phyloP scores from a whole-genome alignment of 2,329 filamentous ascomycete species.

The Phialocephala subalpina region DNA sequence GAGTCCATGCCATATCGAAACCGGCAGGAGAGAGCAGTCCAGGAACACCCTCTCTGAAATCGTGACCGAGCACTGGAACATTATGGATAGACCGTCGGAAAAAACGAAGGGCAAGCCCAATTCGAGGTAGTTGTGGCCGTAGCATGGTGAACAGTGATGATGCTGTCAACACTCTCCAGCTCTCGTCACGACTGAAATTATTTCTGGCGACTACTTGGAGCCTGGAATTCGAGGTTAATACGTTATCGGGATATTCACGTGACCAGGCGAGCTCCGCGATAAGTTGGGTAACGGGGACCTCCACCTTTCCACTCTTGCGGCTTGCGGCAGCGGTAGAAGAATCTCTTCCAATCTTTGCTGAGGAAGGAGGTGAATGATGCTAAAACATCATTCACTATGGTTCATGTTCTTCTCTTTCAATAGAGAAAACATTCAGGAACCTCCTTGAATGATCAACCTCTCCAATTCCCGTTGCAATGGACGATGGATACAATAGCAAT shows the following conservation, averaged over 20 bases:
- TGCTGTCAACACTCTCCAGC: not conserved
- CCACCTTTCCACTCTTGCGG: slow-evolving; percentile 21
- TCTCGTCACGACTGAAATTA: not conserved
- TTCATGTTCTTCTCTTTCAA: slow-evolving; percentile 30
- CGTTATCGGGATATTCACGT: slow-evolving; percentile 12
- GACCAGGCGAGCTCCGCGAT: slow-evolving; percentile 31
- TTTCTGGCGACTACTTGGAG: slow-evolving; percentile 16
- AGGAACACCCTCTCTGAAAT: slow-evolving; percentile 63
- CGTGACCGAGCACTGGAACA: slow-evolving; percentile 55
- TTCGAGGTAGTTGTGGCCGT: slow-evolving; percentile 42
- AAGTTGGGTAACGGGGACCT: slow-evolving; percentile 3
- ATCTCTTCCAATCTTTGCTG: slow-evolving; percentile 13
- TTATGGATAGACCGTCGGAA: slow-evolving; percentile 54
- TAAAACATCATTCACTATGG: slow-evolving; percentile 15
- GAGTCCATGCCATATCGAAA: slow-evolving; percentile 80
- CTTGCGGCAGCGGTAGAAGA: slow-evolving; percentile 15
- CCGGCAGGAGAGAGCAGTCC: slow-evolving; percentile 74
- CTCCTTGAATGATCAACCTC: slow-evolving; percentile 24
- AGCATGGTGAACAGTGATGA: slow-evolving; percentile 40
- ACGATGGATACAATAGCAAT: slow-evolving; percentile 59
- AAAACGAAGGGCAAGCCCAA: slow-evolving; percentile 33
- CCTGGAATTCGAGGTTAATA: slow-evolving; percentile 1
- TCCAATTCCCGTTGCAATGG: slow-evolving; percentile 28
- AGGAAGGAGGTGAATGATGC: slow-evolving; percentile 32
- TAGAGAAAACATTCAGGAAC: slow-evolving; percentile 26